phyloP scores from a whole-genome alignment of 768 basidiomycete species.

The Podaxis sp. region DNA sequence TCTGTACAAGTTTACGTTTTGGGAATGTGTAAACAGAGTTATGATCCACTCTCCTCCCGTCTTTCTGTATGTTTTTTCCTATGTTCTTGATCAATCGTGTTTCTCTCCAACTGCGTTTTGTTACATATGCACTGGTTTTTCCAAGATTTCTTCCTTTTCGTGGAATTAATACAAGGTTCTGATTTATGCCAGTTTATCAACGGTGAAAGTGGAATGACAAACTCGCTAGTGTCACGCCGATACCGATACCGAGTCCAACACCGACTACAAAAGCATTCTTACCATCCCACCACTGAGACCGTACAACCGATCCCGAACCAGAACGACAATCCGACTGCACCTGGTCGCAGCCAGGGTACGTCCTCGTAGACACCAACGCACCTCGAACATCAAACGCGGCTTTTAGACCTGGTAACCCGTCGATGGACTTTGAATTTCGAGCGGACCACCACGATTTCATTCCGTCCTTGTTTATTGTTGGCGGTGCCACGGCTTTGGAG shows the following conservation, averaged over 20 bases:
- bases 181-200: background rate
- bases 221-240: background rate
- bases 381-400: background rate
- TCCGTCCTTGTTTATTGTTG: background rate
- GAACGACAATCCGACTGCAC: no score
- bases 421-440: slow-evolving; percentile 2
- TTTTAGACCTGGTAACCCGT: slow-evolving; percentile 3
- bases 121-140: background rate
- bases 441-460: slow-evolving; percentile 9
- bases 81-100: background rate
- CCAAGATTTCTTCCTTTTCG: background rate
- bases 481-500: background rate
- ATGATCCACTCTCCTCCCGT: background rate
- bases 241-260: background rate
- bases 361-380: background rate
- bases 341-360: no score
- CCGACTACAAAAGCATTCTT: background rate
- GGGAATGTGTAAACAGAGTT: no score
- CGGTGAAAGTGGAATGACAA: background rate
- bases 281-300: background rate
- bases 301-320: no score
- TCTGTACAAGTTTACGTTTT: no score
- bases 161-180: background rate
- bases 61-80: background rate
- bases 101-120: background rate